Base-by-base conservation (phyloP, 1,284 basidiomycete genomes). In the Trametes hirsuta region DNA sequence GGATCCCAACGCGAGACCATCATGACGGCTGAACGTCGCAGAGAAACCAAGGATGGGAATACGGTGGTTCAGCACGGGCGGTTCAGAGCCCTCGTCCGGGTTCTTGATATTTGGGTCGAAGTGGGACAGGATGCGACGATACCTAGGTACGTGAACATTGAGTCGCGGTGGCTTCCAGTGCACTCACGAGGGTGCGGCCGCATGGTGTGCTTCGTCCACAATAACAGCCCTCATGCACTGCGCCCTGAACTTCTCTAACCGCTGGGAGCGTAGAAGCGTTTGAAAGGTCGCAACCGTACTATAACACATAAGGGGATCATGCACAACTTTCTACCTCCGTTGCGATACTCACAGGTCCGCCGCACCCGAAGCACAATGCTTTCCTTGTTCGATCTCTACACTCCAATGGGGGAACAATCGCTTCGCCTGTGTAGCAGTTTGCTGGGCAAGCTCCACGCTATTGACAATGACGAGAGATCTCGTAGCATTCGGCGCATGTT, bases 251-350 rank as follows among this genome's bases (percentile, higher is more conserved):
- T 97, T 98, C 9, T 79, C 79, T 48, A 97, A 71, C 22, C 97
- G 81, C 9, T 82, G 75, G 1, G 81, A 73, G 51, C 85, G 86
- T 14, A 87, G 79, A 3, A 98, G 78, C 0, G 94, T 97, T 74
- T 98, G 96, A 70, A 94, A 95, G 1, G 95, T 98, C 4, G 95
- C 96, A 39, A 97, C 85, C 0, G 96, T 95, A 8, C 93, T 94
- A 18, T 53, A 37, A 37, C 52, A 42, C 39, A 11, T 47, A 8
- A 30, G 30, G 30, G 50, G 12, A 15, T 14, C 9, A 60, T 53
- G 1, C 15, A 37, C 15, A 62, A 61, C 48, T 15, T 30, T 36
- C 47, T 51, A 75, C 37, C 47, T 25, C 15, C 12, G 37, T 18
- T 8, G 1, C 3, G 44, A 18, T 87, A 72, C 64, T 41, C 75